Base-by-base conservation (phyloP, 148 eudicot genomes). In the Rhododendron mucronatum region DNA sequence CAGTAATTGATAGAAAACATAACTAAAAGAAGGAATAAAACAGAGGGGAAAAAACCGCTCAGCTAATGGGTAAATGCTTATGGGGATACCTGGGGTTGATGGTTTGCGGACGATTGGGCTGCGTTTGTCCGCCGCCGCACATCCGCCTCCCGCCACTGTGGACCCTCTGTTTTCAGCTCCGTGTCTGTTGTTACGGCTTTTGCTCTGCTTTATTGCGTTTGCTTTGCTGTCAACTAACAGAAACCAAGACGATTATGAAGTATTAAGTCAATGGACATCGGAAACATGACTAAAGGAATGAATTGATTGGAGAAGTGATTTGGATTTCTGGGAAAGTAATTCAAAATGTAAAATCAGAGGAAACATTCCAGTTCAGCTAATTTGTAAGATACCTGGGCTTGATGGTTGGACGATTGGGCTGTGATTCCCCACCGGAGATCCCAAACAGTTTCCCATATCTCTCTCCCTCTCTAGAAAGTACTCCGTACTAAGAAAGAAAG, bases 401-500 rank as follows among this genome's bases (percentile, higher is more conserved):
- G 84, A 59, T 59, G 84, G 84, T n/a, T 21, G 41, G 84, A 50
- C 0, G 75, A 30, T 51, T 23, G 75, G 74, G 84, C 74, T 82
- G 11, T 20, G 84, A 59, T 59, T 50, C 3, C 30, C 74, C 10
- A 41, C 35, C 53, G 50, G 74, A 61, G 74, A 41, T 59, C 21
- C 33, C 84, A 45, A 61, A 63, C 84, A 82, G 21, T 82, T 82
- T 15, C 84, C 84, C 84, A 82, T 63, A 35, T 41, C 65, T 82
- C 21, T 57, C 71, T 57, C 69, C 57, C 45, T 35, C 28, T 28
- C 21, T 30, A 47, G 11, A 47, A 47, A 9, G 50, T 41, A 5
- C 44, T 41, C 35, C 35, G 35, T 35, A 44, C 7, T 44, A 44
- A 44, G 47, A 44, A 44, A 12, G 37, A 30, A 18, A 44, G 41